Conservation (phyloP, 2,329 filamentous ascomycete species). For the Lithohypha guttulata region DNA sequence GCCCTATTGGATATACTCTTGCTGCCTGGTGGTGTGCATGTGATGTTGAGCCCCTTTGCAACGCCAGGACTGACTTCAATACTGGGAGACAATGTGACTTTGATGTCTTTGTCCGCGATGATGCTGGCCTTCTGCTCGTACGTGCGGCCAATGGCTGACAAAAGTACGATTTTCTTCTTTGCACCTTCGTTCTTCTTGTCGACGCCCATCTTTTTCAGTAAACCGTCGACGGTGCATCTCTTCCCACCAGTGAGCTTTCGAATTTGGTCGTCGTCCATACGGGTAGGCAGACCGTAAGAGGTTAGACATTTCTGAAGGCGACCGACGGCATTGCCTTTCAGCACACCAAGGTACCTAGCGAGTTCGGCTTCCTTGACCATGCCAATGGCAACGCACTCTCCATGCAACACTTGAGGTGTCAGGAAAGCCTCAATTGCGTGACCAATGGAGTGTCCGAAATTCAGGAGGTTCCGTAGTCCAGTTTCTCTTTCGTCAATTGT, state of each 20-base stretch:
- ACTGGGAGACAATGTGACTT: slow-evolving; percentile 69
- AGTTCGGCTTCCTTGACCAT: slow-evolving; percentile 98
- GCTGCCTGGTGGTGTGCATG: slow-evolving; percentile 81
- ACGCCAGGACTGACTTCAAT: slow-evolving; percentile 65
- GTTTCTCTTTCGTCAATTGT: slow-evolving; percentile 91
- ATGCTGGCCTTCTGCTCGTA: slow-evolving; percentile 79
- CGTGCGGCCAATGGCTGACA: slow-evolving; percentile 81
- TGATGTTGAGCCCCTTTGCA: slow-evolving; percentile 52
- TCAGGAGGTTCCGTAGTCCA: slow-evolving; percentile 83
- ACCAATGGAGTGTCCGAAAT: slow-evolving; percentile 96
- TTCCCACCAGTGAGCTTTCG: slow-evolving; percentile 75
- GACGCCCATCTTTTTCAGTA: slow-evolving; percentile 88
- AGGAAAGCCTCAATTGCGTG: slow-evolving; percentile 94
- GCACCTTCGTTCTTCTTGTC: slow-evolving; percentile 97
- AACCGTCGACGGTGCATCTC: slow-evolving; percentile 70
- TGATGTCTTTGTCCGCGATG: slow-evolving; percentile 76
- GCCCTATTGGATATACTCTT: slow-evolving; percentile 97
- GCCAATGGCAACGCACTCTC: slow-evolving; percentile 89
- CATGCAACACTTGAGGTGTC: slow-evolving; percentile 88
- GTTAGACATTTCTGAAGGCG: slow-evolving; percentile 85
- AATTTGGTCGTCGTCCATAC: slow-evolving; percentile 71
- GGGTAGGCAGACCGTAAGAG: slow-evolving; percentile 84
- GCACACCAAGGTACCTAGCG: slow-evolving; percentile 73
- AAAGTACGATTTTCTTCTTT: slow-evolving; percentile 90
- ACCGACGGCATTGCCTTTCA: slow-evolving; percentile 78